These are phyloP conservation scores for Eucalyptus guilfoylei DNA, from an alignment of 345 rosid genomes.

Conservation along the genomic window DNA sequence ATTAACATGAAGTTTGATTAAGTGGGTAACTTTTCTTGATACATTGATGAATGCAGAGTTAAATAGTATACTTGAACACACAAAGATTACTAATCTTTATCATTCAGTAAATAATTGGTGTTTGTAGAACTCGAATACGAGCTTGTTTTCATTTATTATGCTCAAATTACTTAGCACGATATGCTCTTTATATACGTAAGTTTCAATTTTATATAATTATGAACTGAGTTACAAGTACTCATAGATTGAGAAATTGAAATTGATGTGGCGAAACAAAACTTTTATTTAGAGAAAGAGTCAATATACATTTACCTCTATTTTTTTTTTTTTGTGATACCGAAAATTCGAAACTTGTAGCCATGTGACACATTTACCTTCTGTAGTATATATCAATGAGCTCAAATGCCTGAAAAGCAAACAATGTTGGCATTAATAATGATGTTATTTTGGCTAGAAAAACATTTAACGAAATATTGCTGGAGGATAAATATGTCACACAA, in stretches of 20 bases:
- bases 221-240: background rate
- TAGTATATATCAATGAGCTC: background rate
- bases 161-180: too few species aligned
- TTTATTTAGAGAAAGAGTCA: background rate
- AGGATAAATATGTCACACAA: too few species aligned
- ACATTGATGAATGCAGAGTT: background rate
- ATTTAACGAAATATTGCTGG: accelerated
- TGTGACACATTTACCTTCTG: accelerated
- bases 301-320: too few species aligned
- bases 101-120: background rate
- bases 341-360: accelerated
- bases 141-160: background rate
- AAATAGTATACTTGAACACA: background rate
- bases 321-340: accelerated
- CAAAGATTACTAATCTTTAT: background rate
- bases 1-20: background rate
- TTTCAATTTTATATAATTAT: background rate
- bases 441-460: too few species aligned
- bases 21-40: background rate
- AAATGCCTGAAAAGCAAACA: accelerated
- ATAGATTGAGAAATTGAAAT: background rate
- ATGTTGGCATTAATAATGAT: background rate
- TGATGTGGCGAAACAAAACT: background rate
- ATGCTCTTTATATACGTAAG: background rate
- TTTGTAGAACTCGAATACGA: background rate